A percentile compares a stretch with the other conserved stretches of the same genome.
Evolutionary conservation across 2,329 filamentous ascomycete genomes (phyloP).

Genomic region (Beauveria pseudobassiana): DNA sequence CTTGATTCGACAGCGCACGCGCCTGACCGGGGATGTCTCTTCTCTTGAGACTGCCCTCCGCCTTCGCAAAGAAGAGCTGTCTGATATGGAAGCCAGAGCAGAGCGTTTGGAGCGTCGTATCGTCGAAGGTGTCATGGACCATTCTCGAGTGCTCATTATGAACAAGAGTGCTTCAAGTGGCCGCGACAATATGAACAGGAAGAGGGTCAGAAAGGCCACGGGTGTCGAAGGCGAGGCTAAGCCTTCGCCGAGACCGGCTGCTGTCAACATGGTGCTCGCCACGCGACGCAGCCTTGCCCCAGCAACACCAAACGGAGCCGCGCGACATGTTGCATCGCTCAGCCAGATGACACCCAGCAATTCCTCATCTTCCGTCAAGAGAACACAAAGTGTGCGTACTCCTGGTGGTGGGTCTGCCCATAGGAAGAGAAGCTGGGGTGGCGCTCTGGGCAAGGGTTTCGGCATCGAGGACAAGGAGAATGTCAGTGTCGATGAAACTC

Average conservation of each 20-base stretch:
- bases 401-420: slow-evolving; percentile 38
- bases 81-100: slow-evolving; percentile 82
- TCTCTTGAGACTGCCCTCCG: slow-evolving; percentile 84
- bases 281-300: slow-evolving; percentile 41
- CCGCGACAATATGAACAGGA: slow-evolving; percentile 51
- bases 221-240: slow-evolving; percentile 20
- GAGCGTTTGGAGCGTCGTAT: slow-evolving; percentile 87
- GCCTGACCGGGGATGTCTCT: slow-evolving; percentile 77
- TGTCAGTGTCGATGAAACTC: slow-evolving; percentile 52
- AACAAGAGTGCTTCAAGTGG: slow-evolving; percentile 50
- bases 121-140: slow-evolving; percentile 90
- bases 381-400: slow-evolving; percentile 71
- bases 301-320: slow-evolving; percentile 45
- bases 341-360: slow-evolving; percentile 81
- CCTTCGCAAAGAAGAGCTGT: slow-evolving; percentile 83
- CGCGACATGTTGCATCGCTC: slow-evolving; percentile 79
- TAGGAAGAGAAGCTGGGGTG: slow-evolving; percentile 65
- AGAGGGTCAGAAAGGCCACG: slow-evolving; percentile 41
- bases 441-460: slow-evolving; percentile 39
- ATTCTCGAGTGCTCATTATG: slow-evolving; percentile 85
- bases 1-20: slow-evolving; percentile 68
- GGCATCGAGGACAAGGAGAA: slow-evolving; percentile 57
- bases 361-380: slow-evolving; percentile 56
- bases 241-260: slow-evolving; percentile 22
- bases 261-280: slow-evolving; percentile 47